Percentiles rank a stretch among this genome's conserved stretches.
Conservation (phyloP, 192 early-diverging fungal genomes). For the Coemansia sp. region DNA sequence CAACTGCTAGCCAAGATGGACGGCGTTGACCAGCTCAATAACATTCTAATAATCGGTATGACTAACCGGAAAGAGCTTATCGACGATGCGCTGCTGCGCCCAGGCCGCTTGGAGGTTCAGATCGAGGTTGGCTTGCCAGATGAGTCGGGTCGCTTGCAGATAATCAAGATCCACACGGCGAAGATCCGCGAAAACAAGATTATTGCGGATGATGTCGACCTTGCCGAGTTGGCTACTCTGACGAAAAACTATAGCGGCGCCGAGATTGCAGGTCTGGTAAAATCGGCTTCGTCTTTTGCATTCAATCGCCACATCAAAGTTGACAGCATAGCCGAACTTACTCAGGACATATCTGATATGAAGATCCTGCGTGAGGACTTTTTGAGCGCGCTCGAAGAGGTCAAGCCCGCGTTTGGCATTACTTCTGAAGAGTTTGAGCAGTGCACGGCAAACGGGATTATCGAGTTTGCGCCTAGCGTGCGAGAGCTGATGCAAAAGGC, state of each 20-base stretch:
- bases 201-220: constrained; percentile 77
- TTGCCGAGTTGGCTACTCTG: constrained; percentile 79
- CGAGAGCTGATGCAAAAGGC: constrained; percentile 64
- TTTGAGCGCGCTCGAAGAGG: constrained; percentile 85
- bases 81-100: constrained; percentile 95
- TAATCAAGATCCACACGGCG: constrained; percentile 92
- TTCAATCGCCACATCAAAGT: constrained; percentile 96
- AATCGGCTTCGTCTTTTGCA: constrained; percentile 91
- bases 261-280: constrained; percentile 92
- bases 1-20: constrained; percentile 98
- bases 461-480: constrained; percentile 70
- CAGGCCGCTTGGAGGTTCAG: constrained; percentile 94
- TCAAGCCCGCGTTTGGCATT: constrained; percentile 92
- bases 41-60: constrained; percentile 98
- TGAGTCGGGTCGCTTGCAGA: constrained; percentile 88
- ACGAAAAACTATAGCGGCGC: constrained; percentile 99
- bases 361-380: constrained; percentile 88
- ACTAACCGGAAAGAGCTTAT: constrained; percentile 98
- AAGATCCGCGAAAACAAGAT: constrained; percentile 82
- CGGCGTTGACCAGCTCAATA: constrained; percentile 98
- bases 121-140: constrained; percentile 96
- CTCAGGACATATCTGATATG: constrained; percentile 86
- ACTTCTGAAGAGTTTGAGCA: constrained; percentile 87
- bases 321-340: constrained; percentile 78
- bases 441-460: constrained; percentile 83